Conservation (phyloP, 1,284 basidiomycete genomes). For the Marasmius sp. region DNA sequence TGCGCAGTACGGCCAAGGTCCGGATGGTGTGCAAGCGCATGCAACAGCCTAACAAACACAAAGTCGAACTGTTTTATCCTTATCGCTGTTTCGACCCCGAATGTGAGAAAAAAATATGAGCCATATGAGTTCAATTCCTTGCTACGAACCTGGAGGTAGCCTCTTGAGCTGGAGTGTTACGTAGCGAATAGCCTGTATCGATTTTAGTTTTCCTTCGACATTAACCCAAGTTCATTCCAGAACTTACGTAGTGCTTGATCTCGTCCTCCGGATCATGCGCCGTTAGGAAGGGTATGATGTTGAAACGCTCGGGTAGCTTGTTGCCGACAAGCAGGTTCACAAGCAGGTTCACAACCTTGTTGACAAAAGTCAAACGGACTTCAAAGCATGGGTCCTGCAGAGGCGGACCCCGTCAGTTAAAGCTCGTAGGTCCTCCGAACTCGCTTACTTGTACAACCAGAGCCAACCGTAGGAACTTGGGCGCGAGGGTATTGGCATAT, state of each 20-base stretch:
- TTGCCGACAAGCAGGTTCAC: constrained; percentile 61
- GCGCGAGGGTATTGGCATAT: constrained; percentile 62
- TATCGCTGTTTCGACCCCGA: constrained; percentile 37
- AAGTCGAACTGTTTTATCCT: constrained; percentile 75
- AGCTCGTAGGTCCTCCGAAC: neutral
- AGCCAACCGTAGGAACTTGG: constrained; percentile 71
- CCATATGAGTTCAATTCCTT: constrained; percentile 2
- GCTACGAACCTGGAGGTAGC: constrained; percentile 45
- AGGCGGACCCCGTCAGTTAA: neutral
- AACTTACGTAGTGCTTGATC: constrained; percentile 57
- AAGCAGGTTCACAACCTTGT: constrained; percentile 74
- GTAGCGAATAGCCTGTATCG: constrained; percentile 56
- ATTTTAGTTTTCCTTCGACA: constrained; percentile 1
- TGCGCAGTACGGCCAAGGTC: constrained; percentile 70
- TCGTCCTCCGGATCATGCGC: constrained; percentile 92
- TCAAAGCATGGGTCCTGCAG: constrained; percentile 83
- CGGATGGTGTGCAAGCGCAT: constrained; percentile 91
- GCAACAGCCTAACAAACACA: constrained; percentile 83
- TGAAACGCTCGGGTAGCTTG: constrained; percentile 73
- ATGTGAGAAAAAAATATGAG: neutral
- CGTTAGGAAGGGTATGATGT: constrained; percentile 84
- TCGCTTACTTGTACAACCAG: constrained; percentile 72
- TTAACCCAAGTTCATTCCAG: neutral
- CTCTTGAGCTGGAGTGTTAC: constrained; percentile 47
- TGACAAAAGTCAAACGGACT: constrained; percentile 79